These are phyloP conservation scores for Noccaea caerulescens DNA, from an alignment of 345 rosid genomes.

Conservation along the genomic window DNA sequence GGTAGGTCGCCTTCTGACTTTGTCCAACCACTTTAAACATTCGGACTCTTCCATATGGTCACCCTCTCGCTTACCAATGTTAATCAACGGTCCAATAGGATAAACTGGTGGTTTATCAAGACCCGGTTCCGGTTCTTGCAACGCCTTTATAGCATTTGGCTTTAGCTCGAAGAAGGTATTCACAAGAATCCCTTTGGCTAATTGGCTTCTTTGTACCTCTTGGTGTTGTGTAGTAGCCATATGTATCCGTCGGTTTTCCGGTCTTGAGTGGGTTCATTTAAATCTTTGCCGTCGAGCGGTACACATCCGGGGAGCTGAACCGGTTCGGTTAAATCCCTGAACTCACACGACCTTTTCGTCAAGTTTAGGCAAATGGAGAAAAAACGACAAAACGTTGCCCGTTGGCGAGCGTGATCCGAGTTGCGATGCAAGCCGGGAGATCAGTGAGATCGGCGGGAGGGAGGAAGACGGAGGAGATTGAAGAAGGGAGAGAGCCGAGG, in stretches of 20 bases:
- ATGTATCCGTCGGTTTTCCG: conserved; percentile 63
- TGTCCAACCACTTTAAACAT: conserved; percentile 76
- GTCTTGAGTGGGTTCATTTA: conserved; percentile 64
- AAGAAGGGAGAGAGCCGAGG: conserved; percentile 56
- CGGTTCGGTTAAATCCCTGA: conserved; percentile 59
- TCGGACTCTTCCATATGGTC: conserved; percentile 32
- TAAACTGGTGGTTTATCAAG: conserved; percentile 61
- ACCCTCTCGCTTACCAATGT: conserved; percentile 40
- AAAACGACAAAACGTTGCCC: conserved; percentile 56
- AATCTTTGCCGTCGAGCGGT: conserved; percentile 54
- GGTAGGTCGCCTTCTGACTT: too few species aligned
- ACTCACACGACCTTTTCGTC: conserved; percentile 61
- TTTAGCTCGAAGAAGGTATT: conserved; percentile 67
- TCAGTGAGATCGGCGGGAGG: conserved; percentile 57
- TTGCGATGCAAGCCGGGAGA: conserved; percentile 50
- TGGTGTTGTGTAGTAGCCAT: conserved; percentile 58
- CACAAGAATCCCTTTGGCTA: conserved; percentile 66
- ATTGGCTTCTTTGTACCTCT: conserved; percentile 51
- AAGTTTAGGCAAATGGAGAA: conserved; percentile 54
- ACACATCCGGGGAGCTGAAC: conserved; percentile 65
- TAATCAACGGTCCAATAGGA: conserved; percentile 71
- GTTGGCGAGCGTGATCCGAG: conserved; percentile 54
- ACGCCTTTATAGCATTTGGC: conserved; percentile 48
- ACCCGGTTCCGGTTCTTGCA: conserved; percentile 45
- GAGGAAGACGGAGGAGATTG: conserved; percentile 54